Evolutionary conservation across 129 eudicot genomes (phyloP).

Genomic region (Glebionis coronaria): DNA sequence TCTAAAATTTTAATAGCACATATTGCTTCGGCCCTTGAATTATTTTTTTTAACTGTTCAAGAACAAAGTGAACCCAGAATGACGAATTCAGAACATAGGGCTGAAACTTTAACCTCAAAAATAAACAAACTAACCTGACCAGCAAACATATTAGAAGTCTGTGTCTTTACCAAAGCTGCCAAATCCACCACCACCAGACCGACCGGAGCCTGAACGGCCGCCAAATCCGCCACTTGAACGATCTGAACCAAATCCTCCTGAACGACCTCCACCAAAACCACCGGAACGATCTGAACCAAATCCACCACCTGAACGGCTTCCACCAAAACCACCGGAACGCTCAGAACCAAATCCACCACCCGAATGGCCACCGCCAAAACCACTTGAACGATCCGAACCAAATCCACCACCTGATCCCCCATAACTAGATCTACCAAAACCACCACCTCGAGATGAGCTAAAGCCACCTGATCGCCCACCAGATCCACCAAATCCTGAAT

Average conservation of each 20-base stretch:
- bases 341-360: constrained; percentile 31
- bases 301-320: constrained; percentile 32
- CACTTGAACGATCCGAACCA: constrained; percentile 40
- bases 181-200: constrained; percentile 34
- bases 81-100: not conserved
- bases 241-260: constrained; percentile 25
- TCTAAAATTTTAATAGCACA: too few relatives aligned
- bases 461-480: constrained; percentile 33
- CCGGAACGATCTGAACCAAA: constrained; percentile 15
- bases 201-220: constrained; percentile 18
- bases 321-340: constrained; percentile 24
- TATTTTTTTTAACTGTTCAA: not conserved
- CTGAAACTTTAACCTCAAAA: not conserved
- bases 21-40: not conserved
- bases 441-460: constrained; percentile 38
- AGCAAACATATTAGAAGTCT: constrained; percentile 20
- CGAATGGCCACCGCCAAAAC: constrained; percentile 35
- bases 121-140: not conserved
- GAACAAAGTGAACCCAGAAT: not conserved
- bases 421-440: constrained; percentile 44
- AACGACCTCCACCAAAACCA: constrained; percentile 39
- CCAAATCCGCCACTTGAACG: constrained; percentile 22
- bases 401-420: constrained; percentile 52
- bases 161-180: constrained; percentile 47
- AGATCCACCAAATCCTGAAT: constrained; percentile 30